Conservation (phyloP, 2,329 filamentous ascomycete species). For the Acephala macrosclerotiorum region DNA sequence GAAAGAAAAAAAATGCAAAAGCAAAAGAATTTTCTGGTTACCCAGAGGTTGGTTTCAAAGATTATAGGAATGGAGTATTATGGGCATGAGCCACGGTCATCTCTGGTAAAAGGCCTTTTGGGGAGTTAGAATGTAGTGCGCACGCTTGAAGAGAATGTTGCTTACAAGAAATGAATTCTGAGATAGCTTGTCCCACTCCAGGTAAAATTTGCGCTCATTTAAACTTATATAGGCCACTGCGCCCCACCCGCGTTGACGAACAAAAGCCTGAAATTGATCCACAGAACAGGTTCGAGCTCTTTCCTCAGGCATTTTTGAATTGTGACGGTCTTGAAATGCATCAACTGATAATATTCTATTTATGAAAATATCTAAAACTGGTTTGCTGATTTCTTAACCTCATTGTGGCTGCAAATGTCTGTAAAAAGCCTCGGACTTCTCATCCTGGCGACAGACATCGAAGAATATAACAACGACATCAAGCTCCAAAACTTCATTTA, state of each 20-base stretch:
- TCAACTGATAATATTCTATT: too few relatives aligned
- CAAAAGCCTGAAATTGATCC: neutral
- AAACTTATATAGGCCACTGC: slow-evolving; percentile 16
- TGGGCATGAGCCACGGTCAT: slow-evolving; percentile 53
- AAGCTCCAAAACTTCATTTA: too few relatives aligned
- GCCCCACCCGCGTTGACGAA: neutral
- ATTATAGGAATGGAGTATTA: slow-evolving; percentile 59
- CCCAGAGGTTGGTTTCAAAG: slow-evolving; percentile 53
- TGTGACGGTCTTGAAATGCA: too few relatives aligned
- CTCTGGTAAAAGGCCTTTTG: slow-evolving; percentile 48
- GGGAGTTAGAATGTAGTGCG: slow-evolving; percentile 25
- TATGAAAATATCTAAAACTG: too few relatives aligned
- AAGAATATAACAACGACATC: too few relatives aligned
- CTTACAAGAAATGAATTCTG: slow-evolving; percentile 48
- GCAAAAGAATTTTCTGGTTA: slow-evolving; percentile 38
- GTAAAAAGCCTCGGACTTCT: too few relatives aligned
- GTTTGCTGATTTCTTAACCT: too few relatives aligned
- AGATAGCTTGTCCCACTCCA: slow-evolving; percentile 47
- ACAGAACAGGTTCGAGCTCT: neutral
- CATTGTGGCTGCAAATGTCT: too few relatives aligned
- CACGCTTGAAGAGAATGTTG: too few relatives aligned
- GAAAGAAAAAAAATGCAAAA: slow-evolving; percentile 22
- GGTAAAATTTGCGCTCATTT: slow-evolving; percentile 12
- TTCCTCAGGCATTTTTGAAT: neutral
- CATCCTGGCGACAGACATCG: too few relatives aligned